These are phyloP conservation scores for Ganoderma sinense DNA, from an alignment of 1,284 basidiomycete species.

Conservation along the genomic window DNA sequence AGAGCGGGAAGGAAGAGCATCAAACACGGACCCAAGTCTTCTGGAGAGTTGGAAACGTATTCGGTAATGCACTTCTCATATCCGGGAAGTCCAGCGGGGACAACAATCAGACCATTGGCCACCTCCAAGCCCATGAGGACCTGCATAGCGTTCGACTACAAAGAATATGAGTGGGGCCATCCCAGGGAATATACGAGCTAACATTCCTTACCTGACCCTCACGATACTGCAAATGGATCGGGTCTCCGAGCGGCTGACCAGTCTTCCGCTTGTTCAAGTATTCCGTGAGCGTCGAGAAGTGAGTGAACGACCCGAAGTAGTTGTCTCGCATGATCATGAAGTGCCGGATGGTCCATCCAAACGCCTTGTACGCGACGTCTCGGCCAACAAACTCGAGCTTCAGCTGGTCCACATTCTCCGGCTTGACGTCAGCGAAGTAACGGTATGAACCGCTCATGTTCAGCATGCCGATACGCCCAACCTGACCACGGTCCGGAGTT, in stretches of 20 bases:
- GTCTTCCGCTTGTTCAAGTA: conserved; percentile 75
- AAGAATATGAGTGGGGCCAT: background rate
- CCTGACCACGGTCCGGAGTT: conserved; percentile 57
- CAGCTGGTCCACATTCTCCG: conserved; percentile 82
- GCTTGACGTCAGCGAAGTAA: conserved; percentile 71
- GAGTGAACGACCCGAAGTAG: conserved; percentile 91
- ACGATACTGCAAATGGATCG: conserved; percentile 82
- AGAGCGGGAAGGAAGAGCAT: conserved; percentile 70
- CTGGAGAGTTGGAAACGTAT: conserved; percentile 31
- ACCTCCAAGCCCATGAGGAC: conserved; percentile 70
- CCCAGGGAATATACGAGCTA: background rate
- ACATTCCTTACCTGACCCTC: conserved; percentile 55
- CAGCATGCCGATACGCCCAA: conserved; percentile 69
- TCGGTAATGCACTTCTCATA: conserved; percentile 53
- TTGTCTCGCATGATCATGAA: conserved; percentile 90
- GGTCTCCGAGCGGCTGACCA: conserved; percentile 77
- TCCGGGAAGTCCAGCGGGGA: conserved; percentile 82
- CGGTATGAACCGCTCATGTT: conserved; percentile 76
- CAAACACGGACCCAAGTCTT: conserved; percentile 61
- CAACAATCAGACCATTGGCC: conserved; percentile 61
- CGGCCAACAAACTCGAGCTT: conserved; percentile 69
- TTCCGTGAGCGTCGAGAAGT: conserved; percentile 87
- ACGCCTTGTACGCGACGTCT: conserved; percentile 70
- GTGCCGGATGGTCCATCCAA: conserved; percentile 89
- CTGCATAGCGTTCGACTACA: conserved; percentile 83